These are phyloP conservation scores for Pythium angustatum DNA, from an alignment of 352 stramenopile genomes.

Conservation along the genomic window DNA sequence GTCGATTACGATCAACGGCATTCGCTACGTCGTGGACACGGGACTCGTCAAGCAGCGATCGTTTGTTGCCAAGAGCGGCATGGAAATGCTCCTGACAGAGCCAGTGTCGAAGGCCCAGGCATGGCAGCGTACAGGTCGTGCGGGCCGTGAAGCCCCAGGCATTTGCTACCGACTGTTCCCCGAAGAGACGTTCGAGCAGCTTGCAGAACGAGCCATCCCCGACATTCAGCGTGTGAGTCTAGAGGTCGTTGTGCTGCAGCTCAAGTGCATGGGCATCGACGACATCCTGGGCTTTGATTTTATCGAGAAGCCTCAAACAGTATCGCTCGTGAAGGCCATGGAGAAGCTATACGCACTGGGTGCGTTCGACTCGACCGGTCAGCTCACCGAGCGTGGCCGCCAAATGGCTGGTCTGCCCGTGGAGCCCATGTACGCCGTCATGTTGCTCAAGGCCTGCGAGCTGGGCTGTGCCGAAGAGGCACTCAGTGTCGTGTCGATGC, in stretches of 20 bases:
- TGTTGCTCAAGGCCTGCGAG: conserved; percentile 81
- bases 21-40: conserved; percentile 88
- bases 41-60: conserved; percentile 87
- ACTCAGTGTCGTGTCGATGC: conserved; percentile 87
- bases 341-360: conserved; percentile 82
- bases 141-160: conserved; percentile 79
- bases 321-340: conserved; percentile 74
- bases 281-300: conserved; percentile 88
- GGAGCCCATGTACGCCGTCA: conserved; percentile 88
- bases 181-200: conserved; percentile 84
- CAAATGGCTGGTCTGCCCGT: conserved; percentile 88
- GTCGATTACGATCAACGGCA: conserved; percentile 98
- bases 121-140: conserved; percentile 89
- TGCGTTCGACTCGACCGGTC: conserved; percentile 60
- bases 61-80: conserved; percentile 84
- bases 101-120: conserved; percentile 90
- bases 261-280: conserved; percentile 87
- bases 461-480: conserved; percentile 81
- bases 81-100: conserved; percentile 88
- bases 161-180: conserved; percentile 85
- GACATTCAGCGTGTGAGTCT: conserved; percentile 89
- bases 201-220: conserved; percentile 68
- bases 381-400: conserved; percentile 68
- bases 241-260: conserved; percentile 79
- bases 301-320: conserved; percentile 82